Evolutionary conservation across 106 monocot genomes (phyloP).

Genomic region (Triglochin maritima): DNA sequence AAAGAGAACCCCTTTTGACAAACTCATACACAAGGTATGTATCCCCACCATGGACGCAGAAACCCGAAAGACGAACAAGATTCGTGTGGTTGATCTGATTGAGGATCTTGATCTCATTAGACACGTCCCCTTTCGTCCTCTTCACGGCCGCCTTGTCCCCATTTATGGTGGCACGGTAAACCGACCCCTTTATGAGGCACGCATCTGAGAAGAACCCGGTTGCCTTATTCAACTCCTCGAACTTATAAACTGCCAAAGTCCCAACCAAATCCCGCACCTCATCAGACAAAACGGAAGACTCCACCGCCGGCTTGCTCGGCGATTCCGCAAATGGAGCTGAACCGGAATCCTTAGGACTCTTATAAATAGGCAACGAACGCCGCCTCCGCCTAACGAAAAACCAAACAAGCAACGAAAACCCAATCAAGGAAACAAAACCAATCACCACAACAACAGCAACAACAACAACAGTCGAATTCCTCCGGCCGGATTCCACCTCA

Average conservation of each 20-base stretch:
- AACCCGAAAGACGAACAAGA: slow-evolving; percentile 65
- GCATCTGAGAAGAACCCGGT: slow-evolving; percentile 49
- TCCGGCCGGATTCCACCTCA: slow-evolving; percentile 15
- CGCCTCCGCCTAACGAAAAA: not conserved
- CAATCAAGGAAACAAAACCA: slow-evolving; percentile 15
- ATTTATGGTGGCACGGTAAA: slow-evolving; percentile 62
- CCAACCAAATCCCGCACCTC: slow-evolving; percentile 41
- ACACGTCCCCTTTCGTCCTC: slow-evolving; percentile 50
- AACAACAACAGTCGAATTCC: slow-evolving; percentile 9
- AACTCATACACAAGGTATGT: slow-evolving; percentile 88
- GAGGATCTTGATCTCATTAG: slow-evolving; percentile 57
- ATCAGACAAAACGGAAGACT: slow-evolving; percentile 10
- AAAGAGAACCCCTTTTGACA: slow-evolving; percentile 57
- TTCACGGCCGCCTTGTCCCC: slow-evolving; percentile 66
- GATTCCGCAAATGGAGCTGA: not conserved
- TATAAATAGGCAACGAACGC: not conserved
- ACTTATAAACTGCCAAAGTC: slow-evolving; percentile 59
- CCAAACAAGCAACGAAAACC: slow-evolving; percentile 1
- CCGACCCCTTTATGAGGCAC: slow-evolving; percentile 45
- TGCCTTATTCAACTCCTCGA: slow-evolving; percentile 53
- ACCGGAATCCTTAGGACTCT: not conserved
- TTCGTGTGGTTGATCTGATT: slow-evolving; percentile 71
- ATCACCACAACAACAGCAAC: slow-evolving; percentile 42
- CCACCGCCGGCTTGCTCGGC: not conserved
- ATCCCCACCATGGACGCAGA: slow-evolving; percentile 54